phyloP scores from a whole-genome alignment of 2,329 filamentous ascomycete species.

The Apiospora kogelbergensis region DNA sequence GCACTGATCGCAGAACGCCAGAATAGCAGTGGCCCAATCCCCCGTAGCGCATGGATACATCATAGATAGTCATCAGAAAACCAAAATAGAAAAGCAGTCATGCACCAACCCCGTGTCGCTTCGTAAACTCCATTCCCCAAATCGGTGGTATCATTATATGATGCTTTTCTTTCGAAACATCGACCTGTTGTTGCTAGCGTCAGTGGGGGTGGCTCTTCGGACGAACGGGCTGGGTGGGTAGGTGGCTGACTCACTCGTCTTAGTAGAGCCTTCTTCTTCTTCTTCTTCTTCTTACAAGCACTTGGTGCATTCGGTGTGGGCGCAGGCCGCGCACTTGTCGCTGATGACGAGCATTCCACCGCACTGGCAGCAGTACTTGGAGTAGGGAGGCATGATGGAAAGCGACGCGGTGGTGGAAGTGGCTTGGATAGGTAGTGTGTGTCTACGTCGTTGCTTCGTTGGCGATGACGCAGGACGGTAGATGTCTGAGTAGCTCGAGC shows the following conservation, averaged over 20 bases:
- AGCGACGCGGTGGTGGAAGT: background rate
- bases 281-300: constrained; percentile 34
- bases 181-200: background rate
- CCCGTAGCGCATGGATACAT: background rate
- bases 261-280: background rate
- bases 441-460: background rate
- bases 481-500: background rate
- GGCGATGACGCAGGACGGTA: background rate
- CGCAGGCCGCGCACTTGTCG: constrained; percentile 50
- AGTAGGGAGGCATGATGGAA: constrained; percentile 40
- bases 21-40: background rate
- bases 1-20: background rate
- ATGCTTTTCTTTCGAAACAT: background rate
- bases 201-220: background rate
- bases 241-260: background rate
- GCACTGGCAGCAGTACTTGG: constrained; percentile 56
- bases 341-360: constrained; percentile 58
- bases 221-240: background rate
- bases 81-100: background rate
- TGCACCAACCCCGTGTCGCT: background rate
- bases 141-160: background rate
- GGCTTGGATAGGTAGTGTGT: constrained; percentile 1
- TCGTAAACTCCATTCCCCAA: background rate
- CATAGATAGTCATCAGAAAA: background rate
- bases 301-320: constrained; percentile 49